phyloP scores from a whole-genome alignment of 2,329 filamentous ascomycete genomes.

The Xylaria multiplex region DNA sequence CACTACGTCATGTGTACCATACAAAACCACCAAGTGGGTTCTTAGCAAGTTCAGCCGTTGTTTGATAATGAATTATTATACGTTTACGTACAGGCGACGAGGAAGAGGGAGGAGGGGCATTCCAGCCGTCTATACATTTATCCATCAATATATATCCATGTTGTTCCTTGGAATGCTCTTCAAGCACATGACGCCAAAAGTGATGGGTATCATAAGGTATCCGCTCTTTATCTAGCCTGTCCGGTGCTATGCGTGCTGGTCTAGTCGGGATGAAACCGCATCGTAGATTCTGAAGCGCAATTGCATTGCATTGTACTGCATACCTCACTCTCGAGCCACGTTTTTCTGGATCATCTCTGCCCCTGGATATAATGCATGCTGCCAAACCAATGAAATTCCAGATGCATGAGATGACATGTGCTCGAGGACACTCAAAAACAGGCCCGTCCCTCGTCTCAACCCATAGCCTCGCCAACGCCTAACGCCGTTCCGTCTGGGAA shows the following conservation, averaged over 20 bases:
- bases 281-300: no score
- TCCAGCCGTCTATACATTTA: not conserved
- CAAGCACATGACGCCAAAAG: not conserved
- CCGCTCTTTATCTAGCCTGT: not conserved
- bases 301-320: not conserved
- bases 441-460: not conserved
- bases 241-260: not conserved
- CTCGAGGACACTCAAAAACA: not conserved
- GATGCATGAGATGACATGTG: not conserved
- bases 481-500: slow-evolving; percentile 9
- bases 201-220: not conserved
- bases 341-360: no score
- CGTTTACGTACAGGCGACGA: not conserved
- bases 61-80: not conserved
- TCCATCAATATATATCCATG: slow-evolving; percentile 1
- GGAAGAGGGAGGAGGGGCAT: not conserved
- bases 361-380: not conserved
- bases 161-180: not conserved
- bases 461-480: slow-evolving; percentile 13
- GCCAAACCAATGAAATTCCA: not conserved
- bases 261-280: not conserved
- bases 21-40: not conserved
- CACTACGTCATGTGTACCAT: slow-evolving; percentile 13
- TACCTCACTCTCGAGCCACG: no score
- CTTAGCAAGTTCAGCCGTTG: slow-evolving; percentile 2